Conservation (phyloP, 2,329 filamentous ascomycete species). For the Fusarium vanettenii region DNA sequence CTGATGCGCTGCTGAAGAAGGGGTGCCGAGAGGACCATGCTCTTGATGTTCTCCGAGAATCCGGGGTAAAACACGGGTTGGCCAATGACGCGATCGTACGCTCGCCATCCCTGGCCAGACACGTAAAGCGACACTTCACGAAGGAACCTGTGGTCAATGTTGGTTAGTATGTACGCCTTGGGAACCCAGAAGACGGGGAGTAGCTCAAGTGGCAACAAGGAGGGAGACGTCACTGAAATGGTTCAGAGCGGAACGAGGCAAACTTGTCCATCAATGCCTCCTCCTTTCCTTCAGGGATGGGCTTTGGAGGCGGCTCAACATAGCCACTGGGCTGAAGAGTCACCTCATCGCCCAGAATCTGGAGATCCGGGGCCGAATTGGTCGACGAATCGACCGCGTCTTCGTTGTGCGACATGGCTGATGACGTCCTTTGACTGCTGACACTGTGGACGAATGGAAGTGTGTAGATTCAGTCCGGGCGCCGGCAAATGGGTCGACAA, state of each 20-base stretch:
- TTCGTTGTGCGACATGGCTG: conserved; percentile 47
- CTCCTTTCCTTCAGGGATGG: conserved; percentile 67
- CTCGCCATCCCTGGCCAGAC: conserved; percentile 93
- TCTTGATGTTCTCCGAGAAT: conserved; percentile 91
- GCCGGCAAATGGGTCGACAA: conserved; percentile 26
- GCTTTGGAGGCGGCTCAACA: conserved; percentile 58
- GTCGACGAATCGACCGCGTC: conserved; percentile 45
- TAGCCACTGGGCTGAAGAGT: conserved; percentile 80
- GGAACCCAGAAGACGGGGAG: background rate
- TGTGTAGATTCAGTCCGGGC: conserved; percentile 8
- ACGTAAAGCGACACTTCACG: conserved; percentile 94
- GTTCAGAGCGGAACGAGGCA: conserved; percentile 82
- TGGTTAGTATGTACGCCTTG: conserved; percentile 15
- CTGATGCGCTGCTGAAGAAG: conserved; percentile 80
- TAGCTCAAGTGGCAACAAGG: background rate
- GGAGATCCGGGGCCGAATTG: conserved; percentile 76
- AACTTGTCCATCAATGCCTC: conserved; percentile 83
- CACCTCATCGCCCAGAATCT: conserved; percentile 79
- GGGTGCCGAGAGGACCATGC: conserved; percentile 77
- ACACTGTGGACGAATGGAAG: conserved; percentile 15
- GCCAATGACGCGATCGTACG: conserved; percentile 90
- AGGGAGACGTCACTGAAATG: conserved; percentile 62
- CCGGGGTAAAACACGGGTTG: conserved; percentile 94
- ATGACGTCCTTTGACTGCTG: background rate
- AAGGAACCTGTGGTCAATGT: conserved; percentile 72